phyloP scores from a whole-genome alignment of 164 flowering plant genomes.

The Amborella trichopoda region DNA sequence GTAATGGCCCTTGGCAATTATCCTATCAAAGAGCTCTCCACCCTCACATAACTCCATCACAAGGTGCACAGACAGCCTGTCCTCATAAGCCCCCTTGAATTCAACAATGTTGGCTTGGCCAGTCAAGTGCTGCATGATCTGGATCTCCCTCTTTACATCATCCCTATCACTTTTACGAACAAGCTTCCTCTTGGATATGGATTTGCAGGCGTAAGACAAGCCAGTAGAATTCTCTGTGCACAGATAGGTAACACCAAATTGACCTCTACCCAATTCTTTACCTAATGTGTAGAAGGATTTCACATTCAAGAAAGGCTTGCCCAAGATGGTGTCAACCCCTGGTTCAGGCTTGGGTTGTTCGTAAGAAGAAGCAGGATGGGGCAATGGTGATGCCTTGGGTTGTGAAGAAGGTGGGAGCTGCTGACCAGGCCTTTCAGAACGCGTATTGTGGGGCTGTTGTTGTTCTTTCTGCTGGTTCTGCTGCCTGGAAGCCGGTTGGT shows the following conservation, averaged over 20 bases:
- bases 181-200: constrained; percentile 42
- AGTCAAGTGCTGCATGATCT: constrained; percentile 54
- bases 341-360: too few species aligned
- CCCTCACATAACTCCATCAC: constrained; percentile 47
- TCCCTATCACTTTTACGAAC: constrained; percentile 39
- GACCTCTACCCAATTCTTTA: constrained; percentile 33
- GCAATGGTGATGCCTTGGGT: too few species aligned
- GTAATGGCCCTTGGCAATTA: constrained; percentile 45
- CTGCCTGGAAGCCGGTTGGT: too few species aligned
- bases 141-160: constrained; percentile 54
- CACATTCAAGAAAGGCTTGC: constrained; percentile 1
- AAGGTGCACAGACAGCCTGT: constrained; percentile 34
- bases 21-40: constrained; percentile 57
- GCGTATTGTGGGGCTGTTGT: too few species aligned
- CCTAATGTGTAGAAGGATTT: constrained; percentile 18
- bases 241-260: constrained; percentile 33
- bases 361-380: too few species aligned
- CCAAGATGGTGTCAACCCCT: not conserved
- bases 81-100: constrained; percentile 50
- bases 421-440: too few species aligned
- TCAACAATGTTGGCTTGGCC: constrained; percentile 44
- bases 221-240: constrained; percentile 36
- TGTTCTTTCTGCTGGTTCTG: too few species aligned
- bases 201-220: constrained; percentile 38
- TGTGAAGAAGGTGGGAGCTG: too few species aligned